These are phyloP conservation scores for Metarhizium brunneum DNA, from an alignment of 2,329 filamentous ascomycete genomes.

Conservation along the genomic window DNA sequence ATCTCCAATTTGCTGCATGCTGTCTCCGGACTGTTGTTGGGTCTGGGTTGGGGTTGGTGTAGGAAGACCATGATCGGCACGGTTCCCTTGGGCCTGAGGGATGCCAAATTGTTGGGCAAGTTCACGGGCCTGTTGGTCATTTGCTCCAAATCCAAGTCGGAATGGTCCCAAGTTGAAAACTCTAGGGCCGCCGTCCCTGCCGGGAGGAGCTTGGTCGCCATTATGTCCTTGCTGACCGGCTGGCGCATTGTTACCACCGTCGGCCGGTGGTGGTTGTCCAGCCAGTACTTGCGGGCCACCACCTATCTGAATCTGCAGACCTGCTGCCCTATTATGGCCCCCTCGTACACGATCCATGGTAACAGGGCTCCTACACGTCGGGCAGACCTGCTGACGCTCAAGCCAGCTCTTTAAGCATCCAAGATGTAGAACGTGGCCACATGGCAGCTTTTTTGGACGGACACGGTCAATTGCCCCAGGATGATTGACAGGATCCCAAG, in stretches of 20 bases:
- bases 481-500: conserved; percentile 53
- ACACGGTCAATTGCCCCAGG: conserved; percentile 71
- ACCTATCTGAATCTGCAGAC: conserved; percentile 22
- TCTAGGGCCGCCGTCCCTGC: conserved; percentile 35
- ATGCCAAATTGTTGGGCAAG: conserved; percentile 54
- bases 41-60: conserved; percentile 10
- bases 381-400: conserved; percentile 93
- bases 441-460: conserved; percentile 90
- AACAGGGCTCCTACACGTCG: conserved; percentile 83
- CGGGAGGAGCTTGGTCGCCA: conserved; percentile 11
- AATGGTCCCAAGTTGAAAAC: conserved; percentile 68
- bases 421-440: conserved; percentile 90
- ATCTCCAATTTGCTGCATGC: conserved; percentile 38
- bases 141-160: conserved; percentile 68
- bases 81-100: conserved; percentile 20
- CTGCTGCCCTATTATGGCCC: conserved; percentile 17
- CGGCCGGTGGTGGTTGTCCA: conserved; percentile 5
- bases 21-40: conserved; percentile 16
- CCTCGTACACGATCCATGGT: conserved; percentile 19
- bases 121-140: conserved; percentile 54
- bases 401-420: conserved; percentile 95
- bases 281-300: conserved; percentile 10
- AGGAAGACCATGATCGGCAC: conserved; percentile 9
- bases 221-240: conserved; percentile 8
- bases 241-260: conserved; percentile 7